Evolutionary conservation across 2,329 filamentous ascomycete species (phyloP), one percentile per base, ranked within the genome.

Genomic region (Fusarium sp.): DNA sequence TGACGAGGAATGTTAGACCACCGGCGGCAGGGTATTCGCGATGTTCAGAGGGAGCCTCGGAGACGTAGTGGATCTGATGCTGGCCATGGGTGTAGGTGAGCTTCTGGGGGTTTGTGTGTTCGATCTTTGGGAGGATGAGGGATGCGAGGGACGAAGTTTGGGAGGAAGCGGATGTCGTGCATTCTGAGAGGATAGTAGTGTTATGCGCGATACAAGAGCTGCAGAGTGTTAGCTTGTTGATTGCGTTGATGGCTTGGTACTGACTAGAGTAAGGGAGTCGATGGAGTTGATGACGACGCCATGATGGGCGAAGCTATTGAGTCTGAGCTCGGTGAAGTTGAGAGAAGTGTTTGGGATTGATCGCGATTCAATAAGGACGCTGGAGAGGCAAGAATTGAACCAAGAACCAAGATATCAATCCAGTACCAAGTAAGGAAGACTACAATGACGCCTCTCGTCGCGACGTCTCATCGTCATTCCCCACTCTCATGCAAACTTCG

Each of bases 151-250:
- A 94, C 7, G 93, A 94, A 59, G 93, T 92, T 72, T 93, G 90
- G 41, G 91, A 93, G 12, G 92, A 91, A 66, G 94, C 92, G 3
- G 93, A 93, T 33, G 93, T 91, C 48, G 93, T 97, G 84, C 97
- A 95, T 83, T 99, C 96, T 76, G 93, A 84, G 65, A 99, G 90
- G 81, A 99, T 97, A 44, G 94, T 98, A 57, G 89, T 93, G 77
- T 96, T 91, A 83, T 98, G 91, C 50, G 96, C 94, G 80, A 99
- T 96, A 84, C 96, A 98, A 73, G 93, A 91, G 83, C 94, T 97
- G 75, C 24, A 29, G 12, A 44, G 2, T 37, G 57, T 70, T 42
- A 61, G 46, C 21, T 37, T 60, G 52, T 33, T 31, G 15, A 35
- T 20, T 18, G 8, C 8, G 18, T 39, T 29, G 9, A 29, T 20